Evolutionary conservation across 495 filamentous ascomycete genomes (phyloP).

Genomic region (Staphylotrichum tortipilum): DNA sequence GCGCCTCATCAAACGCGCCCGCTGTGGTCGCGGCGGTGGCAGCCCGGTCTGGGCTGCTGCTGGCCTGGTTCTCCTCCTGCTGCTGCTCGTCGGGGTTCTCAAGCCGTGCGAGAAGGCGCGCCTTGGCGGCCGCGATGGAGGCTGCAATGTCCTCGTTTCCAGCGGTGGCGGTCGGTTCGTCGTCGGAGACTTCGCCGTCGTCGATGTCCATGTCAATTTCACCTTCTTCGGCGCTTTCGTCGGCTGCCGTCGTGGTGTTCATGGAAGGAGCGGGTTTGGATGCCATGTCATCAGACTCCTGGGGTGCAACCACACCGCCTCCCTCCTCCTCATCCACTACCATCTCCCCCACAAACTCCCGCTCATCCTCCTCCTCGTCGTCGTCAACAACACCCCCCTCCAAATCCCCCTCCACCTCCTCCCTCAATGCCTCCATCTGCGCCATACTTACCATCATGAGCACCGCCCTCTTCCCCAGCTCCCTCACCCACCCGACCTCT

Average conservation of each 20-base stretch:
- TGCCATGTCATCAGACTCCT: slow-evolving; percentile 14
- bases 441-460: slow-evolving; percentile 45
- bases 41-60: no score
- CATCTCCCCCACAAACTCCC: slow-evolving; percentile 18
- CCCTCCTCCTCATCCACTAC: slow-evolving; percentile 15
- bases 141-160: slow-evolving; percentile 22
- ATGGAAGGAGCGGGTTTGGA: neutral
- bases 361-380: slow-evolving; percentile 21
- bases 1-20: slow-evolving; percentile 27
- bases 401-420: slow-evolving; percentile 25
- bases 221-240: slow-evolving; percentile 15
- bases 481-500: slow-evolving; percentile 49
- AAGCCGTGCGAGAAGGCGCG: slow-evolving; percentile 46
- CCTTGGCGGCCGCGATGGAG: slow-evolving; percentile 52
- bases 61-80: neutral
- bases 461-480: slow-evolving; percentile 52
- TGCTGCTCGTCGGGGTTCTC: slow-evolving; percentile 10
- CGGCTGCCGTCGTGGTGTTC: no score
- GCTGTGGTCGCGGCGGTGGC: no score
- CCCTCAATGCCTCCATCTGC: slow-evolving; percentile 33
- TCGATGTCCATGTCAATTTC: slow-evolving; percentile 41
- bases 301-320: neutral
- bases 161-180: slow-evolving; percentile 13
- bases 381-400: slow-evolving; percentile 17
- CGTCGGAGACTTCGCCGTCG: slow-evolving; percentile 38